These are phyloP conservation scores for Phylloporus rhodoxanthus DNA, from an alignment of 768 basidiomycete species.

Conservation along the genomic window DNA sequence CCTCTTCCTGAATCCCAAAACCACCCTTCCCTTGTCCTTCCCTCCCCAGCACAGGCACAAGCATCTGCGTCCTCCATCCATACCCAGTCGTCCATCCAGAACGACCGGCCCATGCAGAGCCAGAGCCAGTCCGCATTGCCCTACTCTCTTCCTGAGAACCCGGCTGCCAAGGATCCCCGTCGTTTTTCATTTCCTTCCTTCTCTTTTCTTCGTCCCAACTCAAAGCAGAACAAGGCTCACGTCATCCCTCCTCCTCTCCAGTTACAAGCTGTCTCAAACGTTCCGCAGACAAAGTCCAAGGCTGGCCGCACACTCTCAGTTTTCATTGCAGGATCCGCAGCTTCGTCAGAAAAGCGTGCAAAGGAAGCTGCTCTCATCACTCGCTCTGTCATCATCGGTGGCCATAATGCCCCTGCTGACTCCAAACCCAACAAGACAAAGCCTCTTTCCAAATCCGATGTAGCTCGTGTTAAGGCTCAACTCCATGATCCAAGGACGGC, in stretches of 20 bases:
- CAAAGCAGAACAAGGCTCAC: constrained; percentile 24
- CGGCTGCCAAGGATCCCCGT: constrained; percentile 25
- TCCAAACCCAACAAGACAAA: constrained; percentile 36
- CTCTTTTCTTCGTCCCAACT: constrained; percentile 35
- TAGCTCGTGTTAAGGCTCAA: constrained; percentile 62
- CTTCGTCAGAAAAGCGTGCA: constrained; percentile 52
- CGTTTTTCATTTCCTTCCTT: constrained; percentile 48
- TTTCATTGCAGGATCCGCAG: constrained; percentile 24
- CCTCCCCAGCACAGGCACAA: constrained; percentile 6
- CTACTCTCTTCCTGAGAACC: constrained; percentile 12
- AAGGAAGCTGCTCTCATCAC: constrained; percentile 57
- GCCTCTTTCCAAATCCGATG: constrained; percentile 42
- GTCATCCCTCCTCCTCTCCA: constrained; percentile 6
- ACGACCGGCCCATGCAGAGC: constrained; percentile 17
- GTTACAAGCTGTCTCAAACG: constrained; percentile 24
- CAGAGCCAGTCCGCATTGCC: constrained; percentile 27
- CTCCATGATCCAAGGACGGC: constrained; percentile 63
- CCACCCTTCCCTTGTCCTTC: constrained; percentile 17
- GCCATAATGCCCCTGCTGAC: constrained; percentile 25
- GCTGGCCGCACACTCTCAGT: constrained; percentile 31
- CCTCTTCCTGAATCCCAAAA: constrained; percentile 18
- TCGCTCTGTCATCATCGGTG: constrained; percentile 66
- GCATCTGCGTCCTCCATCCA: constrained; percentile 5
- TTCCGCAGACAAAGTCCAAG: constrained; percentile 38
- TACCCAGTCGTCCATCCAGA: constrained; percentile 15